Base-by-base conservation (phyloP, 169 alveolate genomes). In the Plasmodium chabaudi region DNA sequence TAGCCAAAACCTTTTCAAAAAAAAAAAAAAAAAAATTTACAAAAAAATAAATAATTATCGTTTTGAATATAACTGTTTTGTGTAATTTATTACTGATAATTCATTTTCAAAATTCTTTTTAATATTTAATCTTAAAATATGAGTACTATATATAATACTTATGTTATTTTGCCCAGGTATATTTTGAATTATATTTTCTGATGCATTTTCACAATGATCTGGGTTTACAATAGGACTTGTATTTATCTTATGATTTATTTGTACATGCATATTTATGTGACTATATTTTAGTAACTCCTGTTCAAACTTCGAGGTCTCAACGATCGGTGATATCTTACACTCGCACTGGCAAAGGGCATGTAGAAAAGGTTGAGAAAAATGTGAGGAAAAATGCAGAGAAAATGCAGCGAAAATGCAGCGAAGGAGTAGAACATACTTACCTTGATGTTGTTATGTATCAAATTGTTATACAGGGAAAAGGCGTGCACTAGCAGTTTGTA, bases 71-170 rank as follows among this genome's bases (percentile, higher is more conserved):
- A 79, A 79, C 25, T 79, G 89, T 34, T 79, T 79, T 51, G 65
- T 79, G 15, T 79, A 79, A 60, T 79, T 79, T 25, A 79, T 79
- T 59, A 79, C 49, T 12, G 82, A 67, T n/a, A 70, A 17, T 39
- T 79, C 89, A 47, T 79, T 64, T 44, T 79, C 89, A 27, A 79
- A 79, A 47, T 79, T 79, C 63, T 79, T 79, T 79, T 79, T 79
- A 7, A 79, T 27, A 79, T 79, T 79, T 34, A 79, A 23, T 61
- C 82, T 55, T 6, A 79, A 34, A 17, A 79, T 59, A 57, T 79
- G 82, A 34, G 82, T 65, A 19, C 56, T 79, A 53, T 79, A 79
- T 44, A 79, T 51, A 49, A 79, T 79, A 51, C 56, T 64, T 42
- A 79, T 13, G 25, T 79, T 65, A 6, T 67, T 82, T 13, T 67